Evolutionary conservation across 305 asterid genomes (phyloP), one percentile per base, ranked within the genome.

Genomic region (Solanum aculeatissimum): DNA sequence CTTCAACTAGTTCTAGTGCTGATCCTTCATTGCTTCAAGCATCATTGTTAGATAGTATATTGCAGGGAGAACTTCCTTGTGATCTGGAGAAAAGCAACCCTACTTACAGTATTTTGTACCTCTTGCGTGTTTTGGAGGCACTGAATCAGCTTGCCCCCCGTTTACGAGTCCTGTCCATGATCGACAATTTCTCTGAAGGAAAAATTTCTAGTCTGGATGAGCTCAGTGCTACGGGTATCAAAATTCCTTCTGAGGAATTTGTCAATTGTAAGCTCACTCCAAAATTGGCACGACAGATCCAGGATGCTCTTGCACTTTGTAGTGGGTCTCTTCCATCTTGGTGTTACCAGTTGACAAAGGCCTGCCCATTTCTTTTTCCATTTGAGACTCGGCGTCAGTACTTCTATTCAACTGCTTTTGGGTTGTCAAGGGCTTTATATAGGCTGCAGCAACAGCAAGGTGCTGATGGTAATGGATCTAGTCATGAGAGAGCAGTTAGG

Each of bases 391-490:
- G 99, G 42, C 98, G 99, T 69, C 99, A 97, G 53, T 97, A 95
- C 87, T 97, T 97, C 91, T 95, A 97, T 88, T 94, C 99, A 81
- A 97, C 99, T 87, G 99, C 99, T 75, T 95, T 97, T 89, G 99
- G 99, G 40, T 90, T 97, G 90, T 93, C 99, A 11, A 98, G 99
- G 81, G 99, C 99, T 4, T 88, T 97, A 79, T 53, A 93, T 90
- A 93, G 99, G 86, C 98, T 97, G 77, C 99, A 97, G 88, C 98
- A 95, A 90, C 81, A 75, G 81, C 99, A 95, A 89, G 99, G 98
- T 85, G 98, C 98, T 58, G 99, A 93, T 74, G 62, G 81, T 75
- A 75, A 75, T 47, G 96, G 98, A 55, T 91, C 93, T 4, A 79
- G 88, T 40, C 91, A 94, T 84, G 98, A 95, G 84, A 92, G 98